phyloP scores from a whole-genome alignment of 805 yeast species.

The Blastobotrys parvus region DNA sequence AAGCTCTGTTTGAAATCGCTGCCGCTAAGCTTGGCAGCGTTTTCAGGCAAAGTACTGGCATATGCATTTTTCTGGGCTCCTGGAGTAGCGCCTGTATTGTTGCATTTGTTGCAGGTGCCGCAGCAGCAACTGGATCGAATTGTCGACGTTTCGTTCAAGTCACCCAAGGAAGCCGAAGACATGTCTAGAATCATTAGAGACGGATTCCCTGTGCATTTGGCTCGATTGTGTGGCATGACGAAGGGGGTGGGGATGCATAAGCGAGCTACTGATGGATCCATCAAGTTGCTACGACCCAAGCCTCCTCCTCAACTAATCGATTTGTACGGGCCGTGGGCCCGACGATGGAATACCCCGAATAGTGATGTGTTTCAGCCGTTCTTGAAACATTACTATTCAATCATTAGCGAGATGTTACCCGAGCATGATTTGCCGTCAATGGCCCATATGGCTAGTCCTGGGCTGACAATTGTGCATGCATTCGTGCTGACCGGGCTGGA shows the following conservation, averaged over 20 bases:
- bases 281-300: constrained; percentile 1
- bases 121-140: constrained; percentile 23
- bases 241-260: constrained; percentile 2
- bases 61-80: constrained; percentile 49
- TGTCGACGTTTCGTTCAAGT: constrained; percentile 7
- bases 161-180: neutral
- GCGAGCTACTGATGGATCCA: neutral
- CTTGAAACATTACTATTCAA: constrained; percentile 32
- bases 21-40: constrained; percentile 52
- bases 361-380: constrained; percentile 34
- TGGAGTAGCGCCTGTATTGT: constrained; percentile 40
- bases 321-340: constrained; percentile 29
- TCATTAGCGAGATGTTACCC: constrained; percentile 20
- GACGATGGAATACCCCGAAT: constrained; percentile 28
- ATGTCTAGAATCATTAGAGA: constrained; percentile 4
- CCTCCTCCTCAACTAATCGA: constrained; percentile 15
- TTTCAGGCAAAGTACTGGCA: constrained; percentile 64
- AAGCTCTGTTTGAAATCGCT: constrained; percentile 43
- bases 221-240: constrained; percentile 18
- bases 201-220: constrained; percentile 23
- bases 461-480: constrained; percentile 18
- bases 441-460: constrained; percentile 20
- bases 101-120: constrained; percentile 23
- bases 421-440: constrained; percentile 13
- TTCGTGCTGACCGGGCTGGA: constrained; percentile 20